A percentile compares a stretch with the other conserved stretches of the same genome.
phyloP scores from a whole-genome alignment of 495 filamentous ascomycete species.

The Articulospora tetracladia region DNA sequence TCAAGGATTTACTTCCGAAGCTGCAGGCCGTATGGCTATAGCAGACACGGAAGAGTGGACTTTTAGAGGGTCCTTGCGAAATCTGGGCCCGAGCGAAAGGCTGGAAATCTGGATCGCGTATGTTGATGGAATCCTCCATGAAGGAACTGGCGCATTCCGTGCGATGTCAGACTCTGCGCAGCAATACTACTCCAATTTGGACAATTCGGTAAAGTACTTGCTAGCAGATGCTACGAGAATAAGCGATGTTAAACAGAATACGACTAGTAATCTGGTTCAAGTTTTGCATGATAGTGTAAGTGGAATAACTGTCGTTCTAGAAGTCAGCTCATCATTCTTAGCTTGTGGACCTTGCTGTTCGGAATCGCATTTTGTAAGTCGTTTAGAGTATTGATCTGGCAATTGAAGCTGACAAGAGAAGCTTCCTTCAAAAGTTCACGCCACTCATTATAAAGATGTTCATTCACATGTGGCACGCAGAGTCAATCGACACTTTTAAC shows the following conservation, averaged over 20 bases:
- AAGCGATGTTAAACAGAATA: neutral
- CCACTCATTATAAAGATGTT: constrained; percentile 6
- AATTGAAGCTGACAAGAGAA: neutral
- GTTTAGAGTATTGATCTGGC: neutral
- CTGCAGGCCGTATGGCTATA: neutral
- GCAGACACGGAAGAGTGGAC: neutral
- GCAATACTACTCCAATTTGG: too few species aligned
- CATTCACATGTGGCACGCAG: constrained; percentile 16
- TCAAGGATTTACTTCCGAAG: neutral
- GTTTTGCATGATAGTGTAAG: neutral
- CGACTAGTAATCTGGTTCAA: neutral
- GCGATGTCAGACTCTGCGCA: too few species aligned
- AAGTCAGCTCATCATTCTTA: neutral
- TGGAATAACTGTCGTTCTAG: neutral
- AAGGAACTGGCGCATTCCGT: too few species aligned
- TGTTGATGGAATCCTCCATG: neutral
- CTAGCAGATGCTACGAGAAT: neutral
- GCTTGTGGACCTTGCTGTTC: constrained; percentile 11
- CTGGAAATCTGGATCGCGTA: neutral
- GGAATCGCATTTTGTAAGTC: constrained; percentile 15
- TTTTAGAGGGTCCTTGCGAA: neutral
- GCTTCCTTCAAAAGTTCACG: constrained; percentile 6
- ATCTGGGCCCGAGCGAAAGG: neutral
- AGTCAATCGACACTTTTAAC: constrained; percentile 16
- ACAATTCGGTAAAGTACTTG: too few species aligned